Base-by-base conservation (phyloP, 129 eudicot species). In the Smallanthus sonchifolius region DNA sequence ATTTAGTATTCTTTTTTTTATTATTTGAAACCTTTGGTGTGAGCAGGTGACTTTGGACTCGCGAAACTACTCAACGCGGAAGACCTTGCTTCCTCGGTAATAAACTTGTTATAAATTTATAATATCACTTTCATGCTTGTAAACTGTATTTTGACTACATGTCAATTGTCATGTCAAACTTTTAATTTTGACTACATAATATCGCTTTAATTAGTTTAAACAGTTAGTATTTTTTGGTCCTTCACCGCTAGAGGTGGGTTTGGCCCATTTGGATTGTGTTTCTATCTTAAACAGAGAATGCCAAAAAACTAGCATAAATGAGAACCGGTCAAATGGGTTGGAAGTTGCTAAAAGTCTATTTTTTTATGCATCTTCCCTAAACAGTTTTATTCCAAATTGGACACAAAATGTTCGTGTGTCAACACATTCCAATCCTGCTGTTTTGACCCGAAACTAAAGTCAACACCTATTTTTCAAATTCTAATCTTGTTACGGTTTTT, bases 41-140 rank as follows among this genome's bases (percentile, higher is more conserved):
- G 76, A 73, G 40, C 69, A 94, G 99, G 99, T 80, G 99, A 88
- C 69, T 94, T 89, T 91, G 99, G 99, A 79, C 88, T 94, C 9
- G 96, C 94, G 20, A 91, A 91, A 77, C 88, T 94, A 67, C 94
- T 94, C 16, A 82, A 87, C 73, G 81, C 86, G 44, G 96, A 86
- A 76, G 89, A 90, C 57, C 94, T 88, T 55, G 88, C 96, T 74
- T 91, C 94, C 60, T 84, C 93, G 92, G 99, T 94, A 94, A 64
- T 67, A 6, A 39, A 37, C 24, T 42, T 54, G 47, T 32, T 52
- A 54, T 62, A 34, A 61, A 32, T 14, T 34, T 15, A 14, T 30
- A 9, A 30, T 11, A 2, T 71, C 39, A 28, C 20, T 38, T 48
- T 14, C 10, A 49, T 8, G 10, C 14, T 17, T 75, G 38, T n/a